Conservation (phyloP, 805 yeast species). For the Yarrowia sp. region DNA sequence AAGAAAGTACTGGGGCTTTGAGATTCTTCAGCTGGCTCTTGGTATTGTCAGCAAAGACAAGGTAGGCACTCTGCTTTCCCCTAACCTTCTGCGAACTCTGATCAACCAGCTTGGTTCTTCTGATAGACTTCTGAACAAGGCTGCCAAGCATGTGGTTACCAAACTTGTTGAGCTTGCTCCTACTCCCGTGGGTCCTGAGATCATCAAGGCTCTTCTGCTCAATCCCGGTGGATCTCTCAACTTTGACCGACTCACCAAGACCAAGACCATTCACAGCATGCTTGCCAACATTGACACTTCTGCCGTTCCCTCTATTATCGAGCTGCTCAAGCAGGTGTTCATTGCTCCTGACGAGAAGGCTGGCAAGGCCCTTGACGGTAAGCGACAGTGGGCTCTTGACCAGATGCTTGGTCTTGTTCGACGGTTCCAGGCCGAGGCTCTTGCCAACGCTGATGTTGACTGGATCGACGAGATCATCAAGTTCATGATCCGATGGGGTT, state of each 20-base stretch:
- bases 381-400: slow-evolving; percentile 68
- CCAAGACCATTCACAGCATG: slow-evolving; percentile 65
- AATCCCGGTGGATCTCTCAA: slow-evolving; percentile 56
- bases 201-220: slow-evolving; percentile 51
- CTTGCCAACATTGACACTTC: slow-evolving; percentile 46
- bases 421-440: slow-evolving; percentile 42
- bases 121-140: slow-evolving; percentile 69
- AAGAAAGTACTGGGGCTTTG: slow-evolving; percentile 85
- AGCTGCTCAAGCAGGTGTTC: slow-evolving; percentile 27
- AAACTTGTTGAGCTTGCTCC: slow-evolving; percentile 53
- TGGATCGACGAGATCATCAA: slow-evolving; percentile 53
- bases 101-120: slow-evolving; percentile 76
- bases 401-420: slow-evolving; percentile 57
- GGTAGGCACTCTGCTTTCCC: slow-evolving; percentile 45
- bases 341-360: slow-evolving; percentile 40
- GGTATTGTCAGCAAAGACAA: slow-evolving; percentile 46
- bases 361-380: slow-evolving; percentile 46
- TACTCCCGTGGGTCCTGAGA: slow-evolving; percentile 47
- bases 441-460: slow-evolving; percentile 41
- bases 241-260: slow-evolving; percentile 80
- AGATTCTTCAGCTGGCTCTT: slow-evolving; percentile 64
- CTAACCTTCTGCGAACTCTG: slow-evolving; percentile 71
- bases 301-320: slow-evolving; percentile 18
- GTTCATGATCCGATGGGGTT: slow-evolving; percentile 54
- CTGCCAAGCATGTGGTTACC: slow-evolving; percentile 62